Base-by-base conservation (phyloP, 768 basidiomycete genomes). In the Tulasnella sp. region DNA sequence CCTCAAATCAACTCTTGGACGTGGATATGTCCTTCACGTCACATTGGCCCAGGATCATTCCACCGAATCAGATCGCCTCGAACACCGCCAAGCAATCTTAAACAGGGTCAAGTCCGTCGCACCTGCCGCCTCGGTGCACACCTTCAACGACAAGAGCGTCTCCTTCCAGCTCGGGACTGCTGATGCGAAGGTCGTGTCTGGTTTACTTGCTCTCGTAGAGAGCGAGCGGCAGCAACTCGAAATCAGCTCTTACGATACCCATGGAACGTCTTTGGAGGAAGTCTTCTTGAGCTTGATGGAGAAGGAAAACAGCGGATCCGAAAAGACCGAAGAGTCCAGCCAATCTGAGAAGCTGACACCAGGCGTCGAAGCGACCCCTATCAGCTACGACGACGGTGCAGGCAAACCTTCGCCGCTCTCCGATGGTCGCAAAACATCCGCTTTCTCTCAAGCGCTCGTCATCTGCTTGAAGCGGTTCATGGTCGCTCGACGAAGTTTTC, bases 261-360 rank as follows among this genome's bases (percentile, higher is more conserved):
- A 89, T 26, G 88, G 89, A 11, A 88, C 90, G 0, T 86, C 90
- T 8, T 88, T 94, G 44, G 91, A 94, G 78, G 90, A 92, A 72
- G 89, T 94, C 62, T 93, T 94, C 81, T 83, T 94, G 22, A 83
- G 85, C 44, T 79, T 94, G 19, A 91, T 92, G 89, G 79, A 36
- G 32, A 39, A 29, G 52, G 74, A 76, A 52, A 22, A n/a, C 36
- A 64, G 79, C 63, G 81, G 83, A 3, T 77, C 78, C 68, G 71
- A 47, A 29, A 76, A 63, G 1, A 62, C 39, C 17, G 80, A 84
- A 34, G 79, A 82, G 16, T 74, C 73, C 2, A 73, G 70, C 29
- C 22, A 64, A 8, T 41, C 62, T 17, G 73, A 68, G 19, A 63
- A 71, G 7, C 64, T 72, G 39, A 22, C 41, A 17, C 62, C 41